Evolutionary conservation across 2,329 filamentous ascomycete species (phyloP), one percentile per base, ranked within the genome.

Genomic region (Sordariomycetes sp.): DNA sequence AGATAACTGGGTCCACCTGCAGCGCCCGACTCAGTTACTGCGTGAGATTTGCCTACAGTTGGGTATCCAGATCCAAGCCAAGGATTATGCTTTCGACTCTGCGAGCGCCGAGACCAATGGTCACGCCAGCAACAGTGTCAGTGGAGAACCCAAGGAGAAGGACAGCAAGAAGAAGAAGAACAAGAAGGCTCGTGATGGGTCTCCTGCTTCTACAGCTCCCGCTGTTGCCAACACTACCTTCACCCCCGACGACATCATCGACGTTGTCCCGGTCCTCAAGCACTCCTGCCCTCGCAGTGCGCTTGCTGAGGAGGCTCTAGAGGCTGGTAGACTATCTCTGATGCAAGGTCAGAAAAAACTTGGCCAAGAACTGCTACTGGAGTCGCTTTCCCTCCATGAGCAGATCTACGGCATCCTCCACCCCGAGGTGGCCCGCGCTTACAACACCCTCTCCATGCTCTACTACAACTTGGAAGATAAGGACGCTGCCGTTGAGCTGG

Each of bases 401-500:
- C 92, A 98, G 59, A 96, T 98, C 46, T 98, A 98, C 51, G 92
- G 92, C 40, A 93, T 96, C 37, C 71, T 98, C 18, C 92, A 98
- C 55, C 88, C 92, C 2, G 92, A 98, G 61, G 90, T 96, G 39
- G 92, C 90, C 30, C 80, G 88, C 43, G 83, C 94, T 19, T 98
- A 98, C 68, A 90, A 94, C 60, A 87, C 84, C 34, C 63, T 98
- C 30, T 94, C 92, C 3, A 94, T 94, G 70, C 72, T 96, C 36
- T 95, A 95, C 65, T 96, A 93, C 61, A 85, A 93, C 57, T 75
- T 94, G n/a, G 92, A 96, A 35, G 92, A 98, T 66, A 96, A 96
- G 69, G 85, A 88, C 24, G 86, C 86, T 8, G 92, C 92, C 17
- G 83, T 96, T 17, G 92, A 98, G 60, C 75, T 98, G 42, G 88